Evolutionary conservation across 331 rosid species (phyloP).

Genomic region (Stylosanthes scabra): DNA sequence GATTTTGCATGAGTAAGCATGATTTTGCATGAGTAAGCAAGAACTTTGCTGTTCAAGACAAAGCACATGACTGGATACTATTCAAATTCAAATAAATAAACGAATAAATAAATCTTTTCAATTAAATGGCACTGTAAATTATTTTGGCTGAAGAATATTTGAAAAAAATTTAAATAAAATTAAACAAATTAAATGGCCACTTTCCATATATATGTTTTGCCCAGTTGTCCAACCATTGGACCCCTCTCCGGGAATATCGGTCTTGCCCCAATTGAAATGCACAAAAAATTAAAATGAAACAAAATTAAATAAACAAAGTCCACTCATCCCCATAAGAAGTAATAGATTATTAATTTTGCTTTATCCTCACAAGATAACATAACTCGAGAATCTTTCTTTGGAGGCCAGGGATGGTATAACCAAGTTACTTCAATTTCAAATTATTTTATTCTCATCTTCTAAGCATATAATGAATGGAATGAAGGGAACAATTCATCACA

Average conservation of each 20-base stretch:
- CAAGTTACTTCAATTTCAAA: conserved; percentile 40
- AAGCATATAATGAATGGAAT: conserved; percentile 60
- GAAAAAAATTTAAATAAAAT: background rate
- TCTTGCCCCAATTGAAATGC: conserved; percentile 20
- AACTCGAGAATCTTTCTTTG: conserved; percentile 48
- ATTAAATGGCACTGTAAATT: background rate
- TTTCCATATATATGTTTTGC: conserved; percentile 60
- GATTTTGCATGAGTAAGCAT: conserved; percentile 29
- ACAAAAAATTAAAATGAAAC: background rate
- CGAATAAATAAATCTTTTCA: background rate
- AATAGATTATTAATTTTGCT: conserved; percentile 36
- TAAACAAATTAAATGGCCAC: conserved; percentile 17
- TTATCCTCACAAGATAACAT: conserved; percentile 51
- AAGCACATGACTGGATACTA: conserved; percentile 49
- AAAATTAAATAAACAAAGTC: conserved; percentile 34
- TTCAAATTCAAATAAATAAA: background rate
- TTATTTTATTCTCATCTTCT: conserved; percentile 42
- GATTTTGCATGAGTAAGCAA: conserved; percentile 32
- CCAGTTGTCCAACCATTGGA: conserved; percentile 51
- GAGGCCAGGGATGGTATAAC: conserved; percentile 31
- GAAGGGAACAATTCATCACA: conserved; percentile 61
- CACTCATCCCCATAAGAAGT: conserved; percentile 42
- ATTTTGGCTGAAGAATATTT: conserved; percentile 24
- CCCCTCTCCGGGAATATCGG: conserved; percentile 25
- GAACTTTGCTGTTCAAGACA: conserved; percentile 20